Evolutionary conservation across 2,329 filamentous ascomycete genomes (phyloP).

Genomic region (Colletotrichum sp.): DNA sequence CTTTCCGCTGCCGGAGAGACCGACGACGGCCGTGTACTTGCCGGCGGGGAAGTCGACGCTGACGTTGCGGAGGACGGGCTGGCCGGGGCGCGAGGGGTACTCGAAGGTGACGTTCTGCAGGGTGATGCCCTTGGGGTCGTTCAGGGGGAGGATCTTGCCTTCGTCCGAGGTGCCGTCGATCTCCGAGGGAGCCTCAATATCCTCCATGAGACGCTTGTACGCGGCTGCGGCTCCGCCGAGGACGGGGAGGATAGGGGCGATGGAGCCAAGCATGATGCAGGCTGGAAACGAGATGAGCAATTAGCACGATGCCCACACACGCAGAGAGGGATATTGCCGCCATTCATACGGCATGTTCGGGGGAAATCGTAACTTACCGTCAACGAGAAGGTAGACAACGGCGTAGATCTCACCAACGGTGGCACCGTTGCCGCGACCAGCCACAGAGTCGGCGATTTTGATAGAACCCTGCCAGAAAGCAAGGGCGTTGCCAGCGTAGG

Average conservation of each 20-base stretch:
- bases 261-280: constrained; percentile 61
- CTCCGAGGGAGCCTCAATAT: constrained; percentile 53
- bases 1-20: constrained; percentile 54
- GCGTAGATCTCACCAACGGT: constrained; percentile 56
- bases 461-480: constrained; percentile 71
- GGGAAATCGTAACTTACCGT: constrained; percentile 35
- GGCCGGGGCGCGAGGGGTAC: constrained; percentile 39
- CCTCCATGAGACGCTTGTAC: constrained; percentile 57
- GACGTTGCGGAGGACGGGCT: constrained; percentile 39
- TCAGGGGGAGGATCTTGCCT: constrained; percentile 45
- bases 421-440: constrained; percentile 36
- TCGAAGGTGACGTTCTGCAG: constrained; percentile 41
- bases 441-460: constrained; percentile 32
- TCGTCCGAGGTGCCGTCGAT: constrained; percentile 41
- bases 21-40: constrained; percentile 54
- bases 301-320: constrained; percentile 14
- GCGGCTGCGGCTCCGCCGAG: constrained; percentile 59
- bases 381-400: constrained; percentile 59
- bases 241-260: constrained; percentile 63
- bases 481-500: constrained; percentile 67
- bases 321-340: background rate
- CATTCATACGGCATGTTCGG: background rate
- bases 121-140: constrained; percentile 49
- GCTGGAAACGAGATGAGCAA: constrained; percentile 31
- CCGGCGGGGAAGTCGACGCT: constrained; percentile 36